Percentiles rank a stretch among this genome's conserved stretches.
phyloP scores from a whole-genome alignment of 352 stramenopile genomes.

The Hyaloperonospora arabidopsidis region DNA sequence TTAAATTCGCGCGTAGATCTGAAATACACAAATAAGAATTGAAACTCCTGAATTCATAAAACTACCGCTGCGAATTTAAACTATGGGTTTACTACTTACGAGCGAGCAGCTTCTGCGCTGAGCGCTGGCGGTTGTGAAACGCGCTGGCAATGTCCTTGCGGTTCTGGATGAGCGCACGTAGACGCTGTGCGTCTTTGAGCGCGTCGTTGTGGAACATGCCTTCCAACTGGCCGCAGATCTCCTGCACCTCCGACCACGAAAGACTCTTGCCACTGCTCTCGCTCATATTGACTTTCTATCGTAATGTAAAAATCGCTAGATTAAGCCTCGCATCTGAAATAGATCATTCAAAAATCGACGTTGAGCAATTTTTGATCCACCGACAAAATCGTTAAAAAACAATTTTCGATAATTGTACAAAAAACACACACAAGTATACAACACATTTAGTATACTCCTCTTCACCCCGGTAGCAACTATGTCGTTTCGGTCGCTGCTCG shows the following conservation, averaged over 20 bases:
- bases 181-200: constrained; percentile 43
- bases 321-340: not conserved
- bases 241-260: constrained; percentile 58
- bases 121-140: constrained; percentile 35
- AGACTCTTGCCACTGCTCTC: constrained; percentile 20
- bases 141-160: constrained; percentile 50
- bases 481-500: constrained; percentile 79
- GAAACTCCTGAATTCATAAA: too few relatives aligned
- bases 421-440: not conserved
- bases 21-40: not conserved
- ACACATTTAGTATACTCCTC: constrained; percentile 2
- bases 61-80: too few relatives aligned
- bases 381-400: too few relatives aligned
- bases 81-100: constrained; percentile 33
- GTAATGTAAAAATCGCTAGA: constrained; percentile 5
- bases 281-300: constrained; percentile 15
- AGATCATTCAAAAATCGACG: too few relatives aligned
- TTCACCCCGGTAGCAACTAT: constrained; percentile 28
- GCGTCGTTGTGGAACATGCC: constrained; percentile 55
- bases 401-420: too few relatives aligned
- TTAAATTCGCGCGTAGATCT: constrained; percentile 41
- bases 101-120: constrained; percentile 47
- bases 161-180: constrained; percentile 50
- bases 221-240: constrained; percentile 62
- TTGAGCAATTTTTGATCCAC: too few relatives aligned